Base-by-base conservation (phyloP, 2,329 filamentous ascomycete species). In the Trichoderma aggressivum region DNA sequence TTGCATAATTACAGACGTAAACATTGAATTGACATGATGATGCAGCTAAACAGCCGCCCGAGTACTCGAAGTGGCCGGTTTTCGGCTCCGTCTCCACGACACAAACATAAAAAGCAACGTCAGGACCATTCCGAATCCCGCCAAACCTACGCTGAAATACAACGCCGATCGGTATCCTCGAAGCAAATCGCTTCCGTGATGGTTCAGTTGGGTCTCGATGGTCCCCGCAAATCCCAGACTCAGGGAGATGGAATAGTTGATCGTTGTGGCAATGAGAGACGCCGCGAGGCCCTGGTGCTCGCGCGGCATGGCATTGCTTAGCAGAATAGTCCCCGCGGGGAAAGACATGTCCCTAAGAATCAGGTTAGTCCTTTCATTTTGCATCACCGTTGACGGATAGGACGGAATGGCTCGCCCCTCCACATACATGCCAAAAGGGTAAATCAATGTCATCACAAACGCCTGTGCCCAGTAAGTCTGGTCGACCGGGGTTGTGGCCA, bases 221-320 rank as follows among this genome's bases (percentile, higher is more conserved):
- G 87, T 90, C 0, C 88, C 89, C 0, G 89, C 89, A 50, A 92
- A 84, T 0, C 89, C 90, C 0, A 92, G 80, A 0, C 87, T 88
- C 14, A 91, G 78, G 1, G 86, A 87, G 50, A 91, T 90, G 72
- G 84, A 85, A 76, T 91, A 91, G 77, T 92, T 90, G 73, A 91
- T 86, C 47, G 89, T 81, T 0, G 88, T 90, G 70, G 85, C 87
- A 62, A 90, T 85, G 21, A 91, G 78, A 24, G 82, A 85, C 32
- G 80, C 81, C 7, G 78, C 81, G 14, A 82, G 78, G 21, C 82
- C 81, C 75, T 83, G 80, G 72, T 85, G 79, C 64, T 79, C 76
- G 62, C 77, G 79, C 21, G 80, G 76, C n/a, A 84, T 80, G 21
- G 78, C 81, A 72, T 88, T 84, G 50, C 83, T 86, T n/a, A 91